These are phyloP conservation scores for Aspergillus viridinutans DNA, from an alignment of 2,329 filamentous ascomycete species.

Conservation along the genomic window DNA sequence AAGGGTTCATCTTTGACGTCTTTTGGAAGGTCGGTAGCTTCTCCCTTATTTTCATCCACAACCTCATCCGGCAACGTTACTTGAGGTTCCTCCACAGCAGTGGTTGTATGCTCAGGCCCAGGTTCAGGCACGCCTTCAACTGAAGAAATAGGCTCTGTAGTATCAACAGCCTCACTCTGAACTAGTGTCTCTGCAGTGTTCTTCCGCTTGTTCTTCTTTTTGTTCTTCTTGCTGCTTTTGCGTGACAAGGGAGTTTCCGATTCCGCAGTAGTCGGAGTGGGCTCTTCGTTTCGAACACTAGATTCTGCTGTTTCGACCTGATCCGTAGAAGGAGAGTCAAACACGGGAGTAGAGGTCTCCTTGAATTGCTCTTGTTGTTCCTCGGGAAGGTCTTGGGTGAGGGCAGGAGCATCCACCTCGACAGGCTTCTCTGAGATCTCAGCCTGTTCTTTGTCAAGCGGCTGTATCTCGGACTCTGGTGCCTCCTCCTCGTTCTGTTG, in stretches of 20 bases:
- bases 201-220: constrained; percentile 21
- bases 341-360: not conserved
- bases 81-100: constrained; percentile 15
- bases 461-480: not conserved
- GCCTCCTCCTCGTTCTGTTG: not conserved
- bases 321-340: not conserved
- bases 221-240: constrained; percentile 18
- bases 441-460: not conserved
- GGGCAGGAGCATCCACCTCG: not conserved
- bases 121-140: not conserved
- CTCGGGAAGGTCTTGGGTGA: not conserved
- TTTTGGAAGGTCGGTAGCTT: not conserved
- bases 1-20: not conserved
- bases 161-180: constrained; percentile 4
- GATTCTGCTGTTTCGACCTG: not conserved
- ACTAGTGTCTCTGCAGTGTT: constrained; percentile 1
- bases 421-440: not conserved
- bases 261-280: not conserved
- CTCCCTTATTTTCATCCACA: not conserved
- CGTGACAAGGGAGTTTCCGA: constrained; percentile 9
- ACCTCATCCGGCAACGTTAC: not conserved
- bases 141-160: constrained; percentile 1
- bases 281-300: not conserved
- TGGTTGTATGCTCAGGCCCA: constrained; percentile 8
- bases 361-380: not conserved